Conservation (phyloP, 305 asterid genomes). For the Fraxinus ornus region DNA sequence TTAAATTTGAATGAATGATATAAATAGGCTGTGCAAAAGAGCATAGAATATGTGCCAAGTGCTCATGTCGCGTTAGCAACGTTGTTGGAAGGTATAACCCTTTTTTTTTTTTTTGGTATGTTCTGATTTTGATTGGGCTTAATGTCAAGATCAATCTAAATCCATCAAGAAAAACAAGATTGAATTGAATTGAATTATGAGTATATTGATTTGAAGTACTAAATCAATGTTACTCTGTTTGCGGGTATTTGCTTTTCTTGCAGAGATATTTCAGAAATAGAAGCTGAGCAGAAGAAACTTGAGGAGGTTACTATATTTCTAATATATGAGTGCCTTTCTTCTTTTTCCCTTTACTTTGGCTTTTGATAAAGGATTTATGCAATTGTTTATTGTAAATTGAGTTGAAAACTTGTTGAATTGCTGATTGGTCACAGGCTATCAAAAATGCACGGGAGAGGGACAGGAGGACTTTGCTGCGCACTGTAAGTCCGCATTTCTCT, state of each 20-base stretch:
- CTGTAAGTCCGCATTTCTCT: slow-evolving; percentile 47
- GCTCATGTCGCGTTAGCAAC: slow-evolving; percentile 65
- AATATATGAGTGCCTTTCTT: background rate
- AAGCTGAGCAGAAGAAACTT: slow-evolving; percentile 80
- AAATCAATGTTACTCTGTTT: background rate
- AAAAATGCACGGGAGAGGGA: slow-evolving; percentile 93
- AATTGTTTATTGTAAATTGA: slow-evolving; percentile 8
- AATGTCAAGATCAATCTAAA: background rate
- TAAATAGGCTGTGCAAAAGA: slow-evolving; percentile 88
- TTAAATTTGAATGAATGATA: background rate
- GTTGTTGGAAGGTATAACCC: slow-evolving; percentile 63
- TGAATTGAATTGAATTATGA: background rate
- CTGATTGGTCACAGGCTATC: slow-evolving; percentile 62
- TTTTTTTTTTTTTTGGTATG: background rate
- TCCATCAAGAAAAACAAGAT: background rate
- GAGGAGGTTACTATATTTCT: slow-evolving; percentile 60
- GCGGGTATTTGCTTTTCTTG: slow-evolving; percentile 19
- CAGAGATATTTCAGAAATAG: slow-evolving; percentile 81
- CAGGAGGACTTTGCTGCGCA: slow-evolving; percentile 69
- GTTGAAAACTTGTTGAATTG: slow-evolving; percentile 22
- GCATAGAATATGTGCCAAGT: slow-evolving; percentile 83
- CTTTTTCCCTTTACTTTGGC: background rate
- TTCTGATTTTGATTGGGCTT: background rate
- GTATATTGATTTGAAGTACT: background rate
- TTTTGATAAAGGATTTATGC: background rate